Base-by-base conservation (phyloP, 352 stramenopile species). In the Phytophthora pini region DNA sequence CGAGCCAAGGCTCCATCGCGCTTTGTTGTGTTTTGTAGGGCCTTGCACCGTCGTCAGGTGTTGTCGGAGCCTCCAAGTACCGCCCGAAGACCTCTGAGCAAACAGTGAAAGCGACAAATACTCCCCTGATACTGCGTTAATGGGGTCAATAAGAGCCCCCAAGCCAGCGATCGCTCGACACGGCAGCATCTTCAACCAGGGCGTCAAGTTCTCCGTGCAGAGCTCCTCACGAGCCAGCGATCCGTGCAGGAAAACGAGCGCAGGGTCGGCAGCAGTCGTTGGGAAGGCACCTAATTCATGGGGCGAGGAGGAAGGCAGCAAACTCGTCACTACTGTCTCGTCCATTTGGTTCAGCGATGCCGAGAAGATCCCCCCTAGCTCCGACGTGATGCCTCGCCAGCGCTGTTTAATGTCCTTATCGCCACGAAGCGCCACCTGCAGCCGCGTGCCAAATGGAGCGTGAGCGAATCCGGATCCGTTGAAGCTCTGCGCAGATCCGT, bases 151-250 rank as follows among this genome's bases (percentile, higher is more conserved):
- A 4, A 95, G 80, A 44, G 61, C 56, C 4, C 85, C 87, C 2
- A 97, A 72, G 2, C 89, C 86, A 1, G 76, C 59, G 27, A 89
- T 67, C 5, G 75, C 62, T 13, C 88, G 82, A 48, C 87, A 96
- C 12, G 89, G 89, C 24, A 96, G 74, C 72, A 97, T 84, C 70
- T 96, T 96, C 54, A 97, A 80, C 87, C 86, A 95, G 22, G 89
- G 87, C 45, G 87, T 92, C 34, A 97, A 74, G 57, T 97, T 97
- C 65, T 97, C 89, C 1, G 89, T 95, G 56, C 89, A 97, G 17
- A 94, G 73, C 68, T 94, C 86, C 61, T 97, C 89, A 5, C 87
- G 79, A 5, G 86, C 72, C 17, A 97, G 70, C 45, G 77, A 75
- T n/a, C 78, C 88, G 54, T 94, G 78, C 15, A 89, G 53, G 26